Percentiles rank a stretch among this genome's conserved stretches.
These are phyloP conservation scores for Fusarium fujikuroi DNA, from an alignment of 2,329 filamentous ascomycete genomes.

Conservation along the genomic window DNA sequence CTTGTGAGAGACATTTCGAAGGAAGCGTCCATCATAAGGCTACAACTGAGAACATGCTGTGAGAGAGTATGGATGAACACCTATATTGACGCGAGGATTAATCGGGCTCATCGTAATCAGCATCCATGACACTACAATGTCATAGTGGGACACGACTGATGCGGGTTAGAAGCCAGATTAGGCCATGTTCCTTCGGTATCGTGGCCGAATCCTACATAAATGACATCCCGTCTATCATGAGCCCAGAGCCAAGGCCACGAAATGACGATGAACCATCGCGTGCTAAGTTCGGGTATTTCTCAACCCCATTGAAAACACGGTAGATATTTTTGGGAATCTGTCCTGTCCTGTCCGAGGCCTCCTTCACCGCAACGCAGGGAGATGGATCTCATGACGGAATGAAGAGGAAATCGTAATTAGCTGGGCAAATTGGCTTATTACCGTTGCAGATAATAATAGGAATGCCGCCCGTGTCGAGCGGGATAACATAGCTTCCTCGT, in stretches of 20 bases:
- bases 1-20: background rate
- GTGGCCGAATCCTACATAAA: constrained; percentile 29
- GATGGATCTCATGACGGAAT: constrained; percentile 33
- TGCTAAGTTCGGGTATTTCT: constrained; percentile 28
- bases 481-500: constrained; percentile 7
- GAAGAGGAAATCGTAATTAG: constrained; percentile 39
- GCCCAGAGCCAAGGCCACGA: constrained; percentile 17
- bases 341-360: constrained; percentile 22
- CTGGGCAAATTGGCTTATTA: constrained; percentile 41
- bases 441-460: constrained; percentile 27
- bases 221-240: constrained; percentile 20
- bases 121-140: constrained; percentile 2
- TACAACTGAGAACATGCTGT: background rate
- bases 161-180: constrained; percentile 14
- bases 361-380: constrained; percentile 29
- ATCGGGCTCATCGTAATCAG: constrained; percentile 8
- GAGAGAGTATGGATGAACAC: background rate
- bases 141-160: constrained; percentile 6
- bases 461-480: constrained; percentile 27
- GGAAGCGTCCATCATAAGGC: background rate
- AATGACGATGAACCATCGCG: constrained; percentile 32
- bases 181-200: constrained; percentile 18
- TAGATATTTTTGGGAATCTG: constrained; percentile 17
- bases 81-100: background rate
- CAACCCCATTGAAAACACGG: constrained; percentile 6